Conservation (phyloP, 2,329 filamentous ascomycete species). For the Lasiodiplodia citricola region DNA sequence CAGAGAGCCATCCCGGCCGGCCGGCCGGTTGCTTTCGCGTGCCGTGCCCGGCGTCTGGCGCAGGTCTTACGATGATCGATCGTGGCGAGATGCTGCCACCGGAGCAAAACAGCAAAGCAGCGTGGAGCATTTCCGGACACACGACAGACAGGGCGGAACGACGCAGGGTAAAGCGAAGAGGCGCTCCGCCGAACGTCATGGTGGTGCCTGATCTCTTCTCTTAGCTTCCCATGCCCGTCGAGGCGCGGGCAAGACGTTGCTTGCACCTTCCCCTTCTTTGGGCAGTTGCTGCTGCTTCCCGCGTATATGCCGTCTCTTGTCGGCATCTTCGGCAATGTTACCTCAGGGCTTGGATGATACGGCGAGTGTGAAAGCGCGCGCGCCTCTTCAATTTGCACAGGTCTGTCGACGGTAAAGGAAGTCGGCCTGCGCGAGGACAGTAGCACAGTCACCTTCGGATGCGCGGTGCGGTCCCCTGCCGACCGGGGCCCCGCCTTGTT, state of each 20-base stretch:
- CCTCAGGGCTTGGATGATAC: neutral
- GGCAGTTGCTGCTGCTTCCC: neutral
- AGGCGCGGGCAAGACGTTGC: too few relatives aligned
- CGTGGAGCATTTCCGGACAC: neutral
- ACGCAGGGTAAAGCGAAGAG: neutral
- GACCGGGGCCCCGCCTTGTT: too few relatives aligned
- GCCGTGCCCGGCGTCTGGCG: neutral
- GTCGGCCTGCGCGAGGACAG: too few relatives aligned
- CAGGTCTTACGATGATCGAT: neutral
- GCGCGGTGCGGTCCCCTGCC: too few relatives aligned
- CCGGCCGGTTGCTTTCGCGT: neutral
- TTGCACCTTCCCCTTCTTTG: neutral
- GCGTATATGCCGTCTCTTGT: neutral
- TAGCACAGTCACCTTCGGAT: too few relatives aligned
- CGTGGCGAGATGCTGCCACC: neutral
- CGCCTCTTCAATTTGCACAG: neutral
- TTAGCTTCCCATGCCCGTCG: too few relatives aligned
- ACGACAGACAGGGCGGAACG: neutral
- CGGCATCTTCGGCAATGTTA: slow-evolving; percentile 1
- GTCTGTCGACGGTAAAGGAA: neutral
- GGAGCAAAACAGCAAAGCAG: neutral
- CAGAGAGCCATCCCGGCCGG: neutral
- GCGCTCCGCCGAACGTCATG: neutral
- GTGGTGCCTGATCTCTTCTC: neutral
- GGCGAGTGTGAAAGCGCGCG: too few relatives aligned